These are phyloP conservation scores for Aciculosporium take DNA, from an alignment of 2,329 filamentous ascomycete species.

Conservation along the genomic window DNA sequence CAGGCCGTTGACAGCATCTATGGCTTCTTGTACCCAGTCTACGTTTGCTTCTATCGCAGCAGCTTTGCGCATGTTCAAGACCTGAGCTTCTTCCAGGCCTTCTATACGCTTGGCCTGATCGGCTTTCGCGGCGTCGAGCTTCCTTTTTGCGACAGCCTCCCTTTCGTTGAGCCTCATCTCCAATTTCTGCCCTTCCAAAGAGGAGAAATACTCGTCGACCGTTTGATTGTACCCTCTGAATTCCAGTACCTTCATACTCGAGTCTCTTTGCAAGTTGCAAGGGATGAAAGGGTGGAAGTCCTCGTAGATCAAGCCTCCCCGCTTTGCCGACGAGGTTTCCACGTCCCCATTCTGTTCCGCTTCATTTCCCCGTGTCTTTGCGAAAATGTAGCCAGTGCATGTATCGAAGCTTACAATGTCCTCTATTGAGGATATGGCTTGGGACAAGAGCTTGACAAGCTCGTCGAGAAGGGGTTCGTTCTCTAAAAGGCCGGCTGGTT, in stretches of 20 bases:
- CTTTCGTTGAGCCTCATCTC: slow-evolving; percentile 71
- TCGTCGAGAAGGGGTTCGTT: slow-evolving; percentile 49
- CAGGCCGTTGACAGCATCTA: slow-evolving; percentile 83
- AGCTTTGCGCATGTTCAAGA: slow-evolving; percentile 74
- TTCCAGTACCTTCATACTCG: slow-evolving; percentile 52
- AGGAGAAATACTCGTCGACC: slow-evolving; percentile 95
- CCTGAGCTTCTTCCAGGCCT: slow-evolving; percentile 66
- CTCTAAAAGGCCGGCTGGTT: slow-evolving; percentile 55
- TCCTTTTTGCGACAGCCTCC: slow-evolving; percentile 67
- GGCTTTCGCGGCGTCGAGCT: slow-evolving; percentile 67
- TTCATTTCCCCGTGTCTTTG: slow-evolving; percentile 37
- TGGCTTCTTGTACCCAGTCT: slow-evolving; percentile 82
- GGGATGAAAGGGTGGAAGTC: slow-evolving; percentile 93
- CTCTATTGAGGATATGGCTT: slow-evolving; percentile 51
- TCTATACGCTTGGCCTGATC: slow-evolving; percentile 80
- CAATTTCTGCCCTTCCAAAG: slow-evolving; percentile 78
- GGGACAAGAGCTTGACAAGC: slow-evolving; percentile 52
- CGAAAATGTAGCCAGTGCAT: slow-evolving; percentile 78
- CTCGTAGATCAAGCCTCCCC: slow-evolving; percentile 57
- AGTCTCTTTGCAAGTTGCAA: slow-evolving; percentile 57
- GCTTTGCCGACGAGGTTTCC: slow-evolving; percentile 22
- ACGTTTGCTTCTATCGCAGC: slow-evolving; percentile 82
- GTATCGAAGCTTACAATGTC: slow-evolving; percentile 50
- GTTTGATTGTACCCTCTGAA: slow-evolving; percentile 83
- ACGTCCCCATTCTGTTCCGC: slow-evolving; percentile 10